Base-by-base conservation (phyloP, 768 basidiomycete species). In the Agrocybe pediades region DNA sequence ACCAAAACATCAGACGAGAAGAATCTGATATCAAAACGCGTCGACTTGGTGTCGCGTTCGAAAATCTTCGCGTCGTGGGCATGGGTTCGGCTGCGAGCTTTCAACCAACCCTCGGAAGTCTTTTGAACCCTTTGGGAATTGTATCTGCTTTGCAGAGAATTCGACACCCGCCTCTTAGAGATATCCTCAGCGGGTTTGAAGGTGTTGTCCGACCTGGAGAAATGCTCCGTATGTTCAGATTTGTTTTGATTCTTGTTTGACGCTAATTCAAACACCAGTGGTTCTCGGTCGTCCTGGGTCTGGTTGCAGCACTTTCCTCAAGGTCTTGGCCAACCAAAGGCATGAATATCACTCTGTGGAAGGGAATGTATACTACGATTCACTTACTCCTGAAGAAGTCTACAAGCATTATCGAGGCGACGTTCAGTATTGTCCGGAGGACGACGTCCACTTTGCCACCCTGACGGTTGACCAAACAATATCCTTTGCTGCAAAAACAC, bases 201-300 rank as follows among this genome's bases (percentile, higher is more conserved):
- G 88, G 87, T 8, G 74, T 82, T 1, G 75, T 90, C 11, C 75
- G 80, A 3, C 81, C 86, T 0, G 87, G 87, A 15, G 87, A 91
- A 70, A 90, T 92, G 90, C 76, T 89, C 72, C 74, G 91, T 85
- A 62, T 58, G 88, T 82, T 1, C 13, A 23, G 11, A 11, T 9
- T 17, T n/a, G 9, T 44, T 17, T 4, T 29, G 9, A 16, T 9
- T 33, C 39, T 40, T 4, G 33, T 40, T 6, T 8, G 25, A 21
- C 26, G 2, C 9, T 24, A 7, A 6, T 21, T 45, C 16, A 25
- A 24, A 2, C 42, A 26, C 4, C 61, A 89, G 88, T 95, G 15
- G 92, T 94, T 9, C 80, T 95, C 21, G 93, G 93, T 20, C 80
- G 91, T 25, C 93, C 93, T 0, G 89, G 89, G 13, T 85, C 90